These are phyloP conservation scores for Nicotiana otophora DNA, from an alignment of 257 asterid genomes.

Conservation along the genomic window DNA sequence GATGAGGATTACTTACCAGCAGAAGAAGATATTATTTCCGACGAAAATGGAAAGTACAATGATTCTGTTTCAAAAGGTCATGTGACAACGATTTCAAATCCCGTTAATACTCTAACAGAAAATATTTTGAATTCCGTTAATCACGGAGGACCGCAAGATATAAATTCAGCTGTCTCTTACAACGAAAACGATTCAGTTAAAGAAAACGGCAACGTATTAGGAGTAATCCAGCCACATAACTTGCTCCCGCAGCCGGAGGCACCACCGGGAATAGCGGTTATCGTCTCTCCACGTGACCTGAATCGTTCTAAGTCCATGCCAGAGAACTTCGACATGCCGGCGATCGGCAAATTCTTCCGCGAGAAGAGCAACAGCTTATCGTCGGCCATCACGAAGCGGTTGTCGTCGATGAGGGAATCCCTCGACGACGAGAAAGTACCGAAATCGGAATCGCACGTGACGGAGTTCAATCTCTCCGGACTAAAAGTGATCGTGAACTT, in stretches of 20 bases:
- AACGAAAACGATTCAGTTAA: not conserved
- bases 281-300: slow-evolving; percentile 10
- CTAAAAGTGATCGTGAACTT: slow-evolving; percentile 45
- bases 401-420: slow-evolving; percentile 45
- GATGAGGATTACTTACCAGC: not conserved
- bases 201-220: slow-evolving; percentile 7
- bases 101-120: not conserved
- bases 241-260: slow-evolving; percentile 76
- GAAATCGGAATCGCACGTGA: slow-evolving; percentile 24
- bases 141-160: not conserved
- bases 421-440: slow-evolving; percentile 15
- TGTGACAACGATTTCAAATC: not conserved
- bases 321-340: slow-evolving; percentile 48
- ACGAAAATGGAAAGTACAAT: not conserved
- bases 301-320: slow-evolving; percentile 45
- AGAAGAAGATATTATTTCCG: not conserved
- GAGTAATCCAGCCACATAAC: slow-evolving; percentile 46
- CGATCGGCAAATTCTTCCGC: slow-evolving; percentile 74
- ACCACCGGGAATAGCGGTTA: slow-evolving; percentile 41
- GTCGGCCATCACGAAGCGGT: slow-evolving; percentile 61
- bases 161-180: not conserved
- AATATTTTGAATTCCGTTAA: not conserved
- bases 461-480: slow-evolving; percentile 61
- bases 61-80: not conserved
- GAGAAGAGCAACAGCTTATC: slow-evolving; percentile 74